Percentiles rank a stretch among this genome's conserved stretches.
These are phyloP conservation scores for Aspergillus pseudoterreus DNA, from an alignment of 2,329 filamentous ascomycete genomes.

Conservation along the genomic window DNA sequence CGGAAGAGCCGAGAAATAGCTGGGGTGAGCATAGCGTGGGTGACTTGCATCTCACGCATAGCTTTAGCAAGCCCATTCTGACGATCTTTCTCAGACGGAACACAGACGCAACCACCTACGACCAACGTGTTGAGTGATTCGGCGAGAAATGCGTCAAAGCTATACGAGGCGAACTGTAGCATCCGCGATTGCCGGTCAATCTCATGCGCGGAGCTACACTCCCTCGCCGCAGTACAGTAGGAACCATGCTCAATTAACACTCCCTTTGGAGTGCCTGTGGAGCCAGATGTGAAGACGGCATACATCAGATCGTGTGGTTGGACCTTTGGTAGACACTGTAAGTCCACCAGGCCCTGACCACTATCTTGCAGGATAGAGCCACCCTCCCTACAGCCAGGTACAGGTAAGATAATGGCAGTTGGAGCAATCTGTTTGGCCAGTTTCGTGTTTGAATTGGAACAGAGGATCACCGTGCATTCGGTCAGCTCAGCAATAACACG, in stretches of 20 bases:
- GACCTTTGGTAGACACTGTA: constrained; percentile 2
- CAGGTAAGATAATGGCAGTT: no score
- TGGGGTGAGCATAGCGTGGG: constrained; percentile 13
- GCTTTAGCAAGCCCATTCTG: no score
- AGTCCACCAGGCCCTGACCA: no score
- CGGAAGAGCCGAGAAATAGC: constrained; percentile 8
- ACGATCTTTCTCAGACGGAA: constrained; percentile 6
- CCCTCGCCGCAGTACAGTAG: constrained; percentile 2
- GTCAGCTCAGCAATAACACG: no score
- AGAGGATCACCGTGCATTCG: no score
- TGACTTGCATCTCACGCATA: constrained; percentile 9
- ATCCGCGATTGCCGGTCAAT: constrained; percentile 34
- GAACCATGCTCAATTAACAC: constrained; percentile 34
- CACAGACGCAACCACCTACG: constrained; percentile 11
- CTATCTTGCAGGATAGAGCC: not conserved
- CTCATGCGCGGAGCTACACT: constrained; percentile 43
- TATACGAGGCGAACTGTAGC: constrained; percentile 35
- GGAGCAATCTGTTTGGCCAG: no score
- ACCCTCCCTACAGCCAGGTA: not conserved
- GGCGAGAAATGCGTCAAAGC: constrained; percentile 17
- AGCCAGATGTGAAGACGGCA: constrained; percentile 43
- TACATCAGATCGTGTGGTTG: constrained; percentile 25
- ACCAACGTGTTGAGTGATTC: constrained; percentile 10
- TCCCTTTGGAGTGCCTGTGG: constrained; percentile 43
- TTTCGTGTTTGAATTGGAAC: no score